Conservation (phyloP, 306 rosid genomes). For the Alnus rubra region DNA sequence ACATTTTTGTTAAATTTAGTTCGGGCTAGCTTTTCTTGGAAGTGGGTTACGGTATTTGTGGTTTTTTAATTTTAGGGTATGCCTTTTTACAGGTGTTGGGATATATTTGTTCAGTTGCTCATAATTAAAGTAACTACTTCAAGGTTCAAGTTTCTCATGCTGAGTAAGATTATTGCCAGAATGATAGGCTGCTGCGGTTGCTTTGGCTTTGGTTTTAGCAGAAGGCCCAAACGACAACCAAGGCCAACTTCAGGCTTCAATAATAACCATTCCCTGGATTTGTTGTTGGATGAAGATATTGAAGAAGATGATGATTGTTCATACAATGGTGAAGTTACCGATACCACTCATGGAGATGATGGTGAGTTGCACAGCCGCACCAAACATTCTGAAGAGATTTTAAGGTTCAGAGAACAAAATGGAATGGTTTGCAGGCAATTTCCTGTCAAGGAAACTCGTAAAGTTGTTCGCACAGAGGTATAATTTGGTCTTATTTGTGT, state of each 20-base stretch:
- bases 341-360: slow-evolving; percentile 57
- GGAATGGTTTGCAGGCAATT: slow-evolving; percentile 82
- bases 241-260: slow-evolving; percentile 38
- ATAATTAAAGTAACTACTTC: slow-evolving; percentile 32
- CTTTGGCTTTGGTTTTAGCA: slow-evolving; percentile 85
- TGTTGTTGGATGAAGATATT: slow-evolving; percentile 59
- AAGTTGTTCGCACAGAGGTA: slow-evolving; percentile 80
- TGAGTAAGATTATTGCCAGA: slow-evolving; percentile 48
- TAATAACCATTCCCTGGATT: slow-evolving; percentile 52
- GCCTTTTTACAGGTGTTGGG: slow-evolving; percentile 41
- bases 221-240: slow-evolving; percentile 37
- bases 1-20: slow-evolving; percentile 9
- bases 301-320: slow-evolving; percentile 65
- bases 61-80: slow-evolving; percentile 14
- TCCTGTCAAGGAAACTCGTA: slow-evolving; percentile 88
- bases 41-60: slow-evolving; percentile 16
- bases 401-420: slow-evolving; percentile 57
- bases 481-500: slow-evolving; percentile 11
- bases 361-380: slow-evolving; percentile 41
- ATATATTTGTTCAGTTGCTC: slow-evolving; percentile 34
- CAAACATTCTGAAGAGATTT: slow-evolving; percentile 82
- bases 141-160: slow-evolving; percentile 52
- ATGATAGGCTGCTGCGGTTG: slow-evolving; percentile 86
- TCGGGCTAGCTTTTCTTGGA: slow-evolving; percentile 18
- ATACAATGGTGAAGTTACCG: slow-evolving; percentile 48